Evolutionary conservation across 306 rosid genomes (phyloP).

Genomic region (Rosa rugosa): DNA sequence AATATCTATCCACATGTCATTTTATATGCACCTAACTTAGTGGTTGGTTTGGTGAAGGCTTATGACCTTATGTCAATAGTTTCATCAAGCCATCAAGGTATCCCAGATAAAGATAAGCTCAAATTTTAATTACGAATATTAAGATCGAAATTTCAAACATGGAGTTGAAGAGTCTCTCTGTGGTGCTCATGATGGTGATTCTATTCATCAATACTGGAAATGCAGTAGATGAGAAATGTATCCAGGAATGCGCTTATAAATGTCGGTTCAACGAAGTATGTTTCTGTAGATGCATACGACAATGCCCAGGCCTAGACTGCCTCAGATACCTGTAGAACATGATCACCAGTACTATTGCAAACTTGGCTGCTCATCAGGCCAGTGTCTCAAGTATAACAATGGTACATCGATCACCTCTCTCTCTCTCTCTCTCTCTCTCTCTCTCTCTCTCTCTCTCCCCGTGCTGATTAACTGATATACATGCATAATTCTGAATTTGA

Average conservation of each 20-base stretch:
- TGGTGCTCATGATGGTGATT: neutral
- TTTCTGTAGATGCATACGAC: neutral
- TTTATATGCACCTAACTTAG: no score
- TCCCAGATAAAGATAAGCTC: neutral
- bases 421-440: neutral
- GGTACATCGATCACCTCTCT: neutral
- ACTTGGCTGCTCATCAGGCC: neutral
- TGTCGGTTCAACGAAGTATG: neutral
- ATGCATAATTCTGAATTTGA: neutral
- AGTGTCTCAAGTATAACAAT: neutral
- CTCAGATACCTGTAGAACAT: neutral
- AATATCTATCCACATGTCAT: no score
- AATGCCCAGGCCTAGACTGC: neutral
- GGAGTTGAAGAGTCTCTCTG: conserved; percentile 1
- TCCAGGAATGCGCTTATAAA: neutral
- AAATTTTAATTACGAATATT: no score
- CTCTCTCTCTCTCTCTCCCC: neutral
- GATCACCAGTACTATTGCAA: neutral
- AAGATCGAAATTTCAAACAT: neutral
- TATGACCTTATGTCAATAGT: no score
- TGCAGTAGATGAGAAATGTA: neutral
- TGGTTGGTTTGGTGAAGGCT: no score
- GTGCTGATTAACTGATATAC: neutral
- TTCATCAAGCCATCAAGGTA: no score
- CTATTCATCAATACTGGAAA: neutral